Evolutionary conservation across 768 basidiomycete species (phyloP).

Genomic region (Phylloporus scabripes): DNA sequence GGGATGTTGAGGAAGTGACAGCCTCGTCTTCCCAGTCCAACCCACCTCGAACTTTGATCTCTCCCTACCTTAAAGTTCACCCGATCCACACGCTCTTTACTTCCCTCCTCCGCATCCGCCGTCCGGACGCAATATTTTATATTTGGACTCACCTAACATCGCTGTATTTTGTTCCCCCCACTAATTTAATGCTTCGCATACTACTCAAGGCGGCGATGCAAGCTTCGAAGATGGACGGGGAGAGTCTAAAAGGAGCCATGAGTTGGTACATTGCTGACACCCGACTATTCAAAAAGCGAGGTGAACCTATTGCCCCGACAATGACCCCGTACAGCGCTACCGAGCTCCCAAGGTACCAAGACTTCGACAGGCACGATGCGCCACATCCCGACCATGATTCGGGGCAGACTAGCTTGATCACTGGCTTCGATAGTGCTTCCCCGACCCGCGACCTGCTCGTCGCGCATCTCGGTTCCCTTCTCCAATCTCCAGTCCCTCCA

Average conservation of each 20-base stretch:
- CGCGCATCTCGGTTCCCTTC: slow-evolving; percentile 8
- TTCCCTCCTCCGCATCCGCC: slow-evolving; percentile 43
- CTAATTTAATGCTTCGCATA: slow-evolving; percentile 50
- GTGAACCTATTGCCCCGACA: slow-evolving; percentile 13
- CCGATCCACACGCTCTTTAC: slow-evolving; percentile 43
- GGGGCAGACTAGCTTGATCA: background rate
- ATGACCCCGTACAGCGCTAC: background rate
- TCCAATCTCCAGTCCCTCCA: slow-evolving; percentile 22
- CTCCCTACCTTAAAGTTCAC: slow-evolving; percentile 19
- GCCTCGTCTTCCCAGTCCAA: background rate
- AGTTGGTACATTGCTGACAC: slow-evolving; percentile 22
- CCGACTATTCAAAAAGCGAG: slow-evolving; percentile 12
- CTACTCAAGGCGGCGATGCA: slow-evolving; percentile 57
- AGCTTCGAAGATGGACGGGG: slow-evolving; percentile 46
- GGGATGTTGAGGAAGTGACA: slow-evolving; percentile 11
- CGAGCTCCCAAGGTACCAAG: background rate
- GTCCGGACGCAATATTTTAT: slow-evolving; percentile 59
- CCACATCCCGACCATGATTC: background rate
- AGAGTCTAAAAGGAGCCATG: slow-evolving; percentile 46
- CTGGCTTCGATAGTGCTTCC: too few relatives aligned
- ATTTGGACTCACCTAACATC: slow-evolving; percentile 63
- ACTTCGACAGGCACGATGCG: background rate
- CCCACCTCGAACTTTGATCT: background rate
- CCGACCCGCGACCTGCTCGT: slow-evolving; percentile 9
- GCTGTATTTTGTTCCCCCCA: slow-evolving; percentile 54